Evolutionary conservation across 2,329 filamentous ascomycete genomes (phyloP), one percentile per base, ranked within the genome.

Genomic region (Epichloe typhina): DNA sequence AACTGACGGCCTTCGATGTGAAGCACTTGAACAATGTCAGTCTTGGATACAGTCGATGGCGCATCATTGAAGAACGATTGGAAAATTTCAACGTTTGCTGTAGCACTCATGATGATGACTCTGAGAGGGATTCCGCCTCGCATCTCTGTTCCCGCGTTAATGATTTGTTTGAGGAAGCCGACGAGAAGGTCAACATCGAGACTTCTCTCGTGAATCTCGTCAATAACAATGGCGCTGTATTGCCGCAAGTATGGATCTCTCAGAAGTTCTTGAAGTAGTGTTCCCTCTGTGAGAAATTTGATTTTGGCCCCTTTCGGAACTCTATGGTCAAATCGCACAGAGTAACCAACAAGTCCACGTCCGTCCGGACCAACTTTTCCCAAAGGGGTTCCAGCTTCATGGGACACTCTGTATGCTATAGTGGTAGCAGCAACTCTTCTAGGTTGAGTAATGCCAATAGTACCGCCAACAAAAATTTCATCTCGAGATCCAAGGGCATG

Each of bases 181-280:
- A 94, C 74, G 9, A 96, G 75, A 26, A 98, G 69, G 69, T 98
- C 93, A 7, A 96, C 91, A 63, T 97, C 94, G 21, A 97, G 80
- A 57, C 90, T 95, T 58, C 93, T 77, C 70, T 98, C 93, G 70
- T 98, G 93, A 12, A 98, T 93, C 66, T 98, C 93, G 67, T 98
- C 93, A 7, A 98, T 88, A 17, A 98, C 77, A 0, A 98, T 76
- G 3, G 85, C 89, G 60, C 88, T 95, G 64, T 98, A 98, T 62
- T 87, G 82, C 35, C 77, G 79, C 61, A 98, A 74, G 60, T 83
- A 75, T 1, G 88, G 87, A 64, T 98, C 93, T 49, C 84, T 78
- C 53, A 98, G 68, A 66, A 98, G 84, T 66, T 98, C 94, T 64
- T 97, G 90, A 13, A 98, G 74, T 48, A 98, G 73, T 83, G 95